Conservation (phyloP, 2,329 filamentous ascomycete genomes). For the Cladosporium sp. region DNA sequence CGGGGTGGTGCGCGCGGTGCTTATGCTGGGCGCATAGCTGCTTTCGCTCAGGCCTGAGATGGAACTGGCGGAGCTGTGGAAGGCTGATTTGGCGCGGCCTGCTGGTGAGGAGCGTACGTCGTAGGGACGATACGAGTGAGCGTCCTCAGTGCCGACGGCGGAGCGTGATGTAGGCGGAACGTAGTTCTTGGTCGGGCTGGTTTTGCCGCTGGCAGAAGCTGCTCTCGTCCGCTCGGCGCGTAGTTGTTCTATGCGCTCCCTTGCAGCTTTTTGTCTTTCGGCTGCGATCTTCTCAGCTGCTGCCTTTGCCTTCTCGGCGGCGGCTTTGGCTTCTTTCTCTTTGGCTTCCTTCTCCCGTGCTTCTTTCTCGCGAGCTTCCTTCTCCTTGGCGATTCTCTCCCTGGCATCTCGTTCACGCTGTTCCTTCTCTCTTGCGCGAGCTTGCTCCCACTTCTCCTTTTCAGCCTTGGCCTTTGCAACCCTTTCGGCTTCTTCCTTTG, state of each 20-base stretch:
- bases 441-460: slow-evolving; percentile 54
- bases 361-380: slow-evolving; percentile 39
- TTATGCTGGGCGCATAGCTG: slow-evolving; percentile 81
- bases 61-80: slow-evolving; percentile 38
- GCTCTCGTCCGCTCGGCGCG: slow-evolving; percentile 31
- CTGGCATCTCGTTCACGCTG: slow-evolving; percentile 50
- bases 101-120: slow-evolving; percentile 44
- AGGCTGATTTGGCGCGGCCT: slow-evolving; percentile 54
- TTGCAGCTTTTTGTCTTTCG: slow-evolving; percentile 32
- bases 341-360: slow-evolving; percentile 42
- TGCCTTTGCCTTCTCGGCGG: slow-evolving; percentile 42
- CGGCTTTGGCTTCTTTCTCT: slow-evolving; percentile 38
- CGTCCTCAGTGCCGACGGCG: slow-evolving; percentile 62
- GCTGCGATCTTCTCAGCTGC: slow-evolving; percentile 34
- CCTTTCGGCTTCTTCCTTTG: slow-evolving; percentile 51
- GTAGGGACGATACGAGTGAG: slow-evolving; percentile 42
- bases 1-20: slow-evolving; percentile 79
- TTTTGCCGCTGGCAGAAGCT: slow-evolving; percentile 28
- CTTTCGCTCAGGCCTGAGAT: slow-evolving; percentile 70
- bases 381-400: slow-evolving; percentile 46
- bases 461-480: slow-evolving; percentile 48
- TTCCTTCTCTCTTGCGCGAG: slow-evolving; percentile 49
- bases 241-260: slow-evolving; percentile 25
- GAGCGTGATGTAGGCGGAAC: slow-evolving; percentile 57
- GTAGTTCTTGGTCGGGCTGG: slow-evolving; percentile 42